Evolutionary conservation across 2,329 filamentous ascomycete species (phyloP).

Genomic region (Aciculosporium take): DNA sequence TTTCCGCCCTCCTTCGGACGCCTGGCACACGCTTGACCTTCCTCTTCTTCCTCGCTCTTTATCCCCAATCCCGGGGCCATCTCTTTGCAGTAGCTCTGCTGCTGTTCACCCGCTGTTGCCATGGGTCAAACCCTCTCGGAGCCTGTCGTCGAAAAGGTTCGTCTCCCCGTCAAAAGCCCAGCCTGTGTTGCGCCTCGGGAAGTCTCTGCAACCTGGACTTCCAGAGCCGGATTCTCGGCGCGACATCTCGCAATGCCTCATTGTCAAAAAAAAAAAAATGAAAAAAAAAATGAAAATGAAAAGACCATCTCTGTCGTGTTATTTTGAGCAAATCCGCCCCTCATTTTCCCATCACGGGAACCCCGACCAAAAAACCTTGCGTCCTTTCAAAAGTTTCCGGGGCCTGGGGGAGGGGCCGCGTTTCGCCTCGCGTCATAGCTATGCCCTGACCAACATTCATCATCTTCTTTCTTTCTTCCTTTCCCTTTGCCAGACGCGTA

Average conservation of each 20-base stretch:
- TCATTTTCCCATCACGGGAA: conserved; percentile 1
- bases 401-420: conserved; percentile 2
- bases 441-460: not conserved
- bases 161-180: conserved; percentile 7
- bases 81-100: conserved; percentile 14
- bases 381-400: not conserved
- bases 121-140: conserved; percentile 99
- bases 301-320: not conserved
- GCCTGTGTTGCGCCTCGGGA: not conserved
- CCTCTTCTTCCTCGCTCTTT: conserved; percentile 5
- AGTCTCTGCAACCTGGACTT: not conserved
- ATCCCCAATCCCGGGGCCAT: conserved; percentile 8
- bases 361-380: conserved; percentile 1
- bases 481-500: conserved; percentile 2
- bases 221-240: not conserved
- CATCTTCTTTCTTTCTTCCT: no score
- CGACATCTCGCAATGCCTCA: not conserved
- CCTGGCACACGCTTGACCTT: not conserved
- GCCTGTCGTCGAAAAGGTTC: conserved; percentile 96
- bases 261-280: no score
- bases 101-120: conserved; percentile 17
- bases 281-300: no score
- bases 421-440: conserved; percentile 1
- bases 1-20: conserved; percentile 4
- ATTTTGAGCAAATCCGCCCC: not conserved